Base-by-base conservation (phyloP, 1,284 basidiomycete species). In the Gymnopus androsaceus region DNA sequence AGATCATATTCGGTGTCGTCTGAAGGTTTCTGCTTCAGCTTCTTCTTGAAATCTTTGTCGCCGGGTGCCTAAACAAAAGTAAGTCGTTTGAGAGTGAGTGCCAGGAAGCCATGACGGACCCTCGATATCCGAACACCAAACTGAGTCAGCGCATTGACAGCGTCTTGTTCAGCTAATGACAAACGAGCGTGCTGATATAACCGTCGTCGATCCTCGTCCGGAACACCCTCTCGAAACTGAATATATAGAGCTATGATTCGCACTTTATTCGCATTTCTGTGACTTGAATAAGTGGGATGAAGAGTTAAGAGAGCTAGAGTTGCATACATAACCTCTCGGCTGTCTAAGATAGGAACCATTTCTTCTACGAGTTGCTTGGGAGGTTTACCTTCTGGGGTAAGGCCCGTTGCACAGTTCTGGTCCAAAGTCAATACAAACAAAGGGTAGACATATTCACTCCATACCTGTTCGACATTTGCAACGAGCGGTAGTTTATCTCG, bases 161-260 rank as follows among this genome's bases (percentile, higher is more conserved):
- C 92, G 66, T 98, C 96, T 75, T 97, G 95, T 69, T 99, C 97
- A 21, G 91, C 82, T 52, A 95, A 73, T 3, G 85, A 84, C 45
- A 99, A 75, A 31, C 94, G 81, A n/a, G 97, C 97, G 69, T 99
- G 97, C 70, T 98, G 95, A 71, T 96, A 99, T 57, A 99, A 73
- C 56, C 97, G 79, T 59, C 95, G 84, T 55, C 94, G 85, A 73
- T 99, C 97, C 69, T 99, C 97, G 57, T 98, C 96, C 17, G 96
- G 95, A 8, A 99, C 96, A 45, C 97, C 97, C 65, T 99, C 96
- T 44, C 95, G 88, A 72, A 90, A 87, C 71, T 98, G 87, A 65
- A 99, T 94, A 72, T 99, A 99, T 15, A 99, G 78, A 5, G 96
- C 94, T 59, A 99, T 93, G 65, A 99, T 91, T 57, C 97, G 91